Evolutionary conservation across 306 rosid genomes (phyloP).

Genomic region (Lathyrus oleraceus): DNA sequence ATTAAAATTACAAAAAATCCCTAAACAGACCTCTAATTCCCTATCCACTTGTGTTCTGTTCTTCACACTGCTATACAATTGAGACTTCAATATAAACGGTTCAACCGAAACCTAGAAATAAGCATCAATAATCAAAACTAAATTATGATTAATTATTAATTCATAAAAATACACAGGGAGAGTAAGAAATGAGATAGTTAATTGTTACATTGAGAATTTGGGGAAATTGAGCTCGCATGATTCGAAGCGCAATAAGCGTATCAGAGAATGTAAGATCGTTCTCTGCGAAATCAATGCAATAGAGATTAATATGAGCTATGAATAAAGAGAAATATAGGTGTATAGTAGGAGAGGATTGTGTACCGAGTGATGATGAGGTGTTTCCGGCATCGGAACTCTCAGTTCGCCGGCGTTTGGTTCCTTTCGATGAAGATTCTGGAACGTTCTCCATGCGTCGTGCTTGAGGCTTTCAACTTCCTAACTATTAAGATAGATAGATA

Average conservation of each 20-base stretch:
- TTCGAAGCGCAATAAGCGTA: constrained; percentile 84
- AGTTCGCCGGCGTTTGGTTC: constrained; percentile 49
- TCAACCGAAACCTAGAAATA: constrained; percentile 62
- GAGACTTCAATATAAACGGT: constrained; percentile 85
- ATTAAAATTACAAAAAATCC: constrained; percentile 1
- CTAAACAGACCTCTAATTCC: constrained; percentile 73
- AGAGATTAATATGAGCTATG: neutral
- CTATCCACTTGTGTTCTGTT: constrained; percentile 90
- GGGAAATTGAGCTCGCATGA: constrained; percentile 95
- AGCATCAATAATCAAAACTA: constrained; percentile 22
- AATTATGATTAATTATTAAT: neutral
- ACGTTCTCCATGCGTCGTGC: constrained; percentile 35
- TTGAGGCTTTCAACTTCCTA: neutral
- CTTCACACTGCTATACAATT: constrained; percentile 84
- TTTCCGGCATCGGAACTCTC: constrained; percentile 32
- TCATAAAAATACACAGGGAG: neutral
- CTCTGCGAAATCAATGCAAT: constrained; percentile 48
- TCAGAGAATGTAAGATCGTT: constrained; percentile 71
- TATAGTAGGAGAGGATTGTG: neutral
- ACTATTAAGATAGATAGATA: neutral
- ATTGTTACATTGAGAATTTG: constrained; percentile 53
- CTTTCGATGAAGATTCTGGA: constrained; percentile 50
- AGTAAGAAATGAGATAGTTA: neutral
- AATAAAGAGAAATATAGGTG: neutral
- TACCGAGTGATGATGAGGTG: constrained; percentile 48